Evolutionary conservation across 2,329 filamentous ascomycete genomes (phyloP).

Genomic region (Ilyonectria mors-panacis): DNA sequence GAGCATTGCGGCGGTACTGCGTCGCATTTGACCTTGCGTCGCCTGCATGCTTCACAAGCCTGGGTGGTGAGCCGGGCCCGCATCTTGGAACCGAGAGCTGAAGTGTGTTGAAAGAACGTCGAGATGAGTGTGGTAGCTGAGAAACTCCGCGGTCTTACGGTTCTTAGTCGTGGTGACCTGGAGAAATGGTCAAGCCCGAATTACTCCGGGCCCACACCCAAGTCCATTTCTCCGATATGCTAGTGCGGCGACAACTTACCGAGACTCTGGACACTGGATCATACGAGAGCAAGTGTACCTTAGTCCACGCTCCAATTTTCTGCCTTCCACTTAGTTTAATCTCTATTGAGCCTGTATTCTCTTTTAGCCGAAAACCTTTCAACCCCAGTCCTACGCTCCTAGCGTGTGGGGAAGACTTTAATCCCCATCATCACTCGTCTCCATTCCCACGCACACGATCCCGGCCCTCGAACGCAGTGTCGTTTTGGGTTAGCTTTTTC

Average conservation of each 20-base stretch:
- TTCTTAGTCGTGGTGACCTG: not conserved
- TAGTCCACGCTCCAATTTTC: not conserved
- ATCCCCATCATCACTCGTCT: constrained; percentile 6
- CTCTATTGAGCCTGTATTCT: not conserved
- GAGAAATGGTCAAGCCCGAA: not conserved
- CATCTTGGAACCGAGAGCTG: constrained; percentile 9
- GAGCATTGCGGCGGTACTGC: constrained; percentile 13
- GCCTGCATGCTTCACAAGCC: constrained; percentile 29
- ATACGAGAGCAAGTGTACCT: not conserved
- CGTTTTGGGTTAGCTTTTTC: not conserved
- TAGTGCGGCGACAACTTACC: not conserved
- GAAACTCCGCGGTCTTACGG: not conserved
- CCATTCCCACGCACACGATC: not conserved
- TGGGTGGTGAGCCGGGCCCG: constrained; percentile 21
- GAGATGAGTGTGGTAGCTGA: not conserved
- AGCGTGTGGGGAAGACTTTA: constrained; percentile 16
- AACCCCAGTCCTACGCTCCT: not conserved
- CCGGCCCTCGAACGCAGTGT: not conserved
- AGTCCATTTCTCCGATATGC: not conserved
- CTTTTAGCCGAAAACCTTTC: not conserved
- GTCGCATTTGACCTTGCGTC: constrained; percentile 32
- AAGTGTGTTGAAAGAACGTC: not conserved
- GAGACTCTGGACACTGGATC: not conserved
- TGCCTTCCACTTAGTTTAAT: not conserved
- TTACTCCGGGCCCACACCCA: constrained; percentile 5